These are phyloP conservation scores for Anthracocystis setariae DNA, from an alignment of 1,284 basidiomycete genomes.

Conservation along the genomic window DNA sequence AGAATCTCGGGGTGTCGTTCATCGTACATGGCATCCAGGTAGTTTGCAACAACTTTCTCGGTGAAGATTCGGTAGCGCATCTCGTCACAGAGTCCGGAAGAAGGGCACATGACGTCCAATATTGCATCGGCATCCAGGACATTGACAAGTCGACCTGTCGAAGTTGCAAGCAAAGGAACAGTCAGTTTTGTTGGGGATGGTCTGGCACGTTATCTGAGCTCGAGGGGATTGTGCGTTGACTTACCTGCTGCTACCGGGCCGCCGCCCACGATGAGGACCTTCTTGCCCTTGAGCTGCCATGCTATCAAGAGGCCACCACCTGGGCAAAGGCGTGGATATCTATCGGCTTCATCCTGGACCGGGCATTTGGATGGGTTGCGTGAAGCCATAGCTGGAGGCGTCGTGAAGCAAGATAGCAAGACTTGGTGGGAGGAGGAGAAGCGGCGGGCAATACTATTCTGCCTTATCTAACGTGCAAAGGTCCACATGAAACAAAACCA, in stretches of 20 bases:
- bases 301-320: constrained; percentile 83
- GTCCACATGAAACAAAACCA: constrained; percentile 10
- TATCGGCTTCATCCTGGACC: constrained; percentile 22
- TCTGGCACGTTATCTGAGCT: no score
- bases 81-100: constrained; percentile 59
- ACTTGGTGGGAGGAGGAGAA: background rate
- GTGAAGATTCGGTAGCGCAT: constrained; percentile 58
- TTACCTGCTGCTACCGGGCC: constrained; percentile 81
- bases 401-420: background rate
- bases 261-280: constrained; percentile 87
- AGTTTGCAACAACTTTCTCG: constrained; percentile 51
- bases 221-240: background rate
- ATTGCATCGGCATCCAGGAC: constrained; percentile 64
- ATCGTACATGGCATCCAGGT: constrained; percentile 67
- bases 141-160: constrained; percentile 62
- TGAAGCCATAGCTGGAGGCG: constrained; percentile 29
- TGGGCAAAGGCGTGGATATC: constrained; percentile 63
- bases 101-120: constrained; percentile 63
- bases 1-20: constrained; percentile 15
- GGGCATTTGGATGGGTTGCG: constrained; percentile 25
- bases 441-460: background rate
- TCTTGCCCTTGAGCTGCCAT: constrained; percentile 83
- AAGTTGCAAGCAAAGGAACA: no score
- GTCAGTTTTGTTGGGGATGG: no score
- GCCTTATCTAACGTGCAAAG: constrained; percentile 8